A percentile compares a stretch with the other conserved stretches of the same genome.
Conservation (phyloP, 1,284 basidiomycete genomes). For the Cryptococcus hybrid region DNA sequence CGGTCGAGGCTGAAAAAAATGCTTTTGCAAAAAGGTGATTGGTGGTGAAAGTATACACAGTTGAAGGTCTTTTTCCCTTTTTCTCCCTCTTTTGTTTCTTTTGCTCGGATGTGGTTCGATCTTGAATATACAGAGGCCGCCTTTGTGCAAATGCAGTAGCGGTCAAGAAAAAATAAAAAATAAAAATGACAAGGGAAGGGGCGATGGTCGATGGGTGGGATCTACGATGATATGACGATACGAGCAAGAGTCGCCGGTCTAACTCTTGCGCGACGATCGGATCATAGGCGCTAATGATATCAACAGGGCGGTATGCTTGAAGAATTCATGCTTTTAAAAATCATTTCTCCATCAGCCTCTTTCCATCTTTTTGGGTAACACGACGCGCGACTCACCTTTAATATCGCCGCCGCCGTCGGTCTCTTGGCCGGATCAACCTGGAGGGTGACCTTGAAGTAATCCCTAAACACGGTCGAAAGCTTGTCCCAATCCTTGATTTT, state of each 20-base stretch:
- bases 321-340: conserved; percentile 75
- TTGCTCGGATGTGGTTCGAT: background rate
- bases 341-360: background rate
- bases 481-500: conserved; percentile 94
- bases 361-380: background rate
- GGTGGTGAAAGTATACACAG: too few species aligned
- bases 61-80: conserved; percentile 42
- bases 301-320: conserved; percentile 80
- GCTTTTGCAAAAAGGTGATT: too few species aligned
- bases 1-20: too few species aligned
- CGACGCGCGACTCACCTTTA: conserved; percentile 58
- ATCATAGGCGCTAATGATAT: conserved; percentile 85
- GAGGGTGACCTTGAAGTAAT: conserved; percentile 85
- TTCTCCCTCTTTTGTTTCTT: background rate
- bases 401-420: conserved; percentile 78
- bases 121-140: background rate
- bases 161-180: too few species aligned
- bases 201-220: too few species aligned
- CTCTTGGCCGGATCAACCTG: conserved; percentile 94
- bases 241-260: background rate
- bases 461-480: conserved; percentile 79
- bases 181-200: too few species aligned
- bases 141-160: background rate
- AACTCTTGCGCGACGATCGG: conserved; percentile 77
- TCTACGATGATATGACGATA: background rate